Evolutionary conservation across 2,329 filamentous ascomycete genomes (phyloP).

Genomic region (Clonostachys solani): DNA sequence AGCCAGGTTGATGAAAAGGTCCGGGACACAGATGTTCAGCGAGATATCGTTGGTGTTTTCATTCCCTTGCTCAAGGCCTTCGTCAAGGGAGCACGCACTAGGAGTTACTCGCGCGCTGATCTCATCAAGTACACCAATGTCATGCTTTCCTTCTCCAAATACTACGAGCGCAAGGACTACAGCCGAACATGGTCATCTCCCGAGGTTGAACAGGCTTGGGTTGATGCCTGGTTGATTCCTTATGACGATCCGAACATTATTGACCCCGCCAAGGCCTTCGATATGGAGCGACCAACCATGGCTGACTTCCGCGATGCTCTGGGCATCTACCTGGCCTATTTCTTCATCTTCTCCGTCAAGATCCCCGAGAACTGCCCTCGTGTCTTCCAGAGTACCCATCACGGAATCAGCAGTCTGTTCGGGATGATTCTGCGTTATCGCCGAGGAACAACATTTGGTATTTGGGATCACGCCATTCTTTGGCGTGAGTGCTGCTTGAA

Average conservation of each 20-base stretch:
- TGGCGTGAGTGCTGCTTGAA: slow-evolving; percentile 53
- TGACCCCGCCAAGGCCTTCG: slow-evolving; percentile 20
- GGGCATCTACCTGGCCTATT: slow-evolving; percentile 33
- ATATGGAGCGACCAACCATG: slow-evolving; percentile 25
- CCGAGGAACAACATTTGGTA: slow-evolving; percentile 53
- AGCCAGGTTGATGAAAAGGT: slow-evolving; percentile 44
- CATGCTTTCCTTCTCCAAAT: slow-evolving; percentile 43
- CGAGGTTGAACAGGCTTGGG: slow-evolving; percentile 40
- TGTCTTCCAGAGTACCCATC: slow-evolving; percentile 61
- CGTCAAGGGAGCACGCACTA: slow-evolving; percentile 43
- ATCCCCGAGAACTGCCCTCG: slow-evolving; percentile 51
- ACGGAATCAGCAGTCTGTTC: slow-evolving; percentile 56
- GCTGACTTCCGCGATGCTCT: slow-evolving; percentile 25
- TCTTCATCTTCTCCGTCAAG: slow-evolving; percentile 54
- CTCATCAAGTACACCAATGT: slow-evolving; percentile 40
- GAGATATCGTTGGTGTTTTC: slow-evolving; percentile 47
- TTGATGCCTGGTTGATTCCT: slow-evolving; percentile 40
- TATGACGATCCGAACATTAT: slow-evolving; percentile 32
- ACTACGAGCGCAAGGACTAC: slow-evolving; percentile 47
- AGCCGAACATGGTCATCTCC: slow-evolving; percentile 41
- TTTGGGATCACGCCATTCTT: slow-evolving; percentile 61
- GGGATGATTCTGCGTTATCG: slow-evolving; percentile 60
- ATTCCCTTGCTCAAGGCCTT: slow-evolving; percentile 44
- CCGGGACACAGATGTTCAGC: slow-evolving; percentile 26
- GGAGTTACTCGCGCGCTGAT: slow-evolving; percentile 33